These are phyloP conservation scores for Fraxinus dipetala DNA, from an alignment of 305 asterid genomes.

Conservation along the genomic window DNA sequence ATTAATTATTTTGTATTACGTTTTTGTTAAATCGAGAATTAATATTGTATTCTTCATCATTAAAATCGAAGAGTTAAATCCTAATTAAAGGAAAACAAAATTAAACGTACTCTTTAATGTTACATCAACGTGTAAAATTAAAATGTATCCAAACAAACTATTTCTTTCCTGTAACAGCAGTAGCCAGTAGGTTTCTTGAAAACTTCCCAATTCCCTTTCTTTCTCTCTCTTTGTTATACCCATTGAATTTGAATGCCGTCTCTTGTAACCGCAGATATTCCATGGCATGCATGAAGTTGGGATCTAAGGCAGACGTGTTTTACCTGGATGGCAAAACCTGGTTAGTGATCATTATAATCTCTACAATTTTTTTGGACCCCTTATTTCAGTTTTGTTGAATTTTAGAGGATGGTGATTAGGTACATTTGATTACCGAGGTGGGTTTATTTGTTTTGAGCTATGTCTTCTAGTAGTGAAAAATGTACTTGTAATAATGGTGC, in stretches of 20 bases:
- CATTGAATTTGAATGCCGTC: conserved; percentile 17
- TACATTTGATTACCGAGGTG: neutral
- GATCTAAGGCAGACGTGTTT: conserved; percentile 46
- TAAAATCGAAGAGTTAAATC: neutral
- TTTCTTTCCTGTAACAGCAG: neutral
- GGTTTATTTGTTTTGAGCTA: conserved; percentile 10
- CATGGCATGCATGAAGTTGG: conserved; percentile 53
- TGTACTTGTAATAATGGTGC: neutral
- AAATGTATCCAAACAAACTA: neutral
- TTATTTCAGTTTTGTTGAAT: neutral
- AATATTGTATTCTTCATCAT: neutral
- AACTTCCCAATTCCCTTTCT: neutral
- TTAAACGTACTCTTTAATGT: neutral
- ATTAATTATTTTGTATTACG: neutral
- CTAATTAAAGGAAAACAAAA: neutral
- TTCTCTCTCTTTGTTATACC: neutral
- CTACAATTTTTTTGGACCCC: neutral
- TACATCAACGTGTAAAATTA: neutral
- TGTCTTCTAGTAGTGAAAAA: neutral
- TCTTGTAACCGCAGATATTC: neutral
- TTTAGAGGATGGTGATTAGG: neutral
- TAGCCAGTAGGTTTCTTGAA: neutral
- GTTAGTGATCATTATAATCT: conserved; percentile 23
- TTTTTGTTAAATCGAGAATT: neutral
- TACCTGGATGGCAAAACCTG: conserved; percentile 42